Evolutionary conservation across 75 land plant species (phyloP), one percentile per base, ranked within the genome.

Genomic region (Selaginella moellendorffii): DNA sequence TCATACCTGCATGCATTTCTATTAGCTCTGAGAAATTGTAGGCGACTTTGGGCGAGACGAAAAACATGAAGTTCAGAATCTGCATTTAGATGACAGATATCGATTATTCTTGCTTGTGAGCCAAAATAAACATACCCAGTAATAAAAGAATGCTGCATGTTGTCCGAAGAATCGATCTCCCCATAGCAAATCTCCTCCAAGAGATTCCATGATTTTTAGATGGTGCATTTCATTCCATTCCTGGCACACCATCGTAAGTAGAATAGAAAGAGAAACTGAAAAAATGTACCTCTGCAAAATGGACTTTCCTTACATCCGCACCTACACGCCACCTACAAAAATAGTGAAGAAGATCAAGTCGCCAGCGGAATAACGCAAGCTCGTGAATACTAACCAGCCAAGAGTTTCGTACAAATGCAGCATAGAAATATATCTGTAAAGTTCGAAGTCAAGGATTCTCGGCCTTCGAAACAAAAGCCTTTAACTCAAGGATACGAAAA

Each of bases 201-300:
- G 65, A 8, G 77, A 75, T 27, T 75, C 77, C 77, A 75, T 75
- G 12, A 75, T 75, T 54, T 70, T 70, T 26, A 75, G 63, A 62
- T 70, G 77, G 65, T 75, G 77, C 77, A 75, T 69, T 52, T 75
- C 77, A 31, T 75, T 75, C 77, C 77, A 75, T 61, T 75, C 77
- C 77, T 75, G 59, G 2, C 19, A 8, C 21, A 56, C 8, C n/a
- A 9, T 56, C 19, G 24, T 2, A 8, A 56, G n/a, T 36, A 14
- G 14, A 5, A 36, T 36, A n/a, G n/a, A n/a, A n/a, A n/a, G n/a
- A n/a, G n/a, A n/a, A n/a, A n/a, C n/a, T n/a, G n/a, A n/a, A n/a
- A n/a, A n/a, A n/a, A 26, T 64, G 31, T 65, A 74, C 77, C 77
- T 75, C 77, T 31, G 77, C 77, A 75, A 75, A 75, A 27, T 75